phyloP scores from a whole-genome alignment of 2,329 filamentous ascomycete species.

The Colletotrichum melonis region DNA sequence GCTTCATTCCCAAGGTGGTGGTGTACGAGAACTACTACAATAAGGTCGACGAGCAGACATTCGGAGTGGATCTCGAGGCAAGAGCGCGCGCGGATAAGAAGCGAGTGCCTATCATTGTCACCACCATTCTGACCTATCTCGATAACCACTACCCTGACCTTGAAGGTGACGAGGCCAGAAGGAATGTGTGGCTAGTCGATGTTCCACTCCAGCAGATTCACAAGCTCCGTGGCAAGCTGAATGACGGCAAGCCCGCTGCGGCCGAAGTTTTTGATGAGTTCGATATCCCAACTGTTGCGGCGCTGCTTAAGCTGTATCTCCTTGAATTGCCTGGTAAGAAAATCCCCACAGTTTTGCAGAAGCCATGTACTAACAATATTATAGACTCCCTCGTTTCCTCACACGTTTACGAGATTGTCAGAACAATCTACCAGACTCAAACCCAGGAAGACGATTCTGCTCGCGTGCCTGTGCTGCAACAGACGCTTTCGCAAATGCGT shows the following conservation, averaged over 20 bases:
- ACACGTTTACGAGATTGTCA: slow-evolving; percentile 98
- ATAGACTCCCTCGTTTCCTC: slow-evolving; percentile 97
- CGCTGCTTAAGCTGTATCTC: slow-evolving; percentile 92
- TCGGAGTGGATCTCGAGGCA: slow-evolving; percentile 97
- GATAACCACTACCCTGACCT: slow-evolving; percentile 98
- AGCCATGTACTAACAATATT: slow-evolving; percentile 41
- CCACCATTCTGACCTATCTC: slow-evolving; percentile 91
- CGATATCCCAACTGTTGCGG: slow-evolving; percentile 94
- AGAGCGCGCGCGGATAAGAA: slow-evolving; percentile 94
- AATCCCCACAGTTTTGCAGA: slow-evolving; percentile 29
- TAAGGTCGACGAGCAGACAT: slow-evolving; percentile 96
- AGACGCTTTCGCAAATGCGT: slow-evolving; percentile 92
- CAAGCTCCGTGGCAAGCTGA: slow-evolving; percentile 83
- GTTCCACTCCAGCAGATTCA: slow-evolving; percentile 89
- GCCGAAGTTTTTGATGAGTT: slow-evolving; percentile 85
- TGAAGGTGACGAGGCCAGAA: slow-evolving; percentile 92
- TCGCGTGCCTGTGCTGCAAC: slow-evolving; percentile 91
- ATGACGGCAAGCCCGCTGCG: slow-evolving; percentile 85
- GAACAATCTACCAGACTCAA: slow-evolving; percentile 88
- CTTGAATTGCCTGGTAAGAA: slow-evolving; percentile 88
- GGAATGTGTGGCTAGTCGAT: slow-evolving; percentile 94
- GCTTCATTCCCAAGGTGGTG: slow-evolving; percentile 88
- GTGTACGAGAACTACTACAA: slow-evolving; percentile 99
- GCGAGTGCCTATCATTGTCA: slow-evolving; percentile 91
- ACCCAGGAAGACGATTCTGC: slow-evolving; percentile 78